phyloP scores from a whole-genome alignment of 306 rosid genomes.

The Cucurbita pepo region DNA sequence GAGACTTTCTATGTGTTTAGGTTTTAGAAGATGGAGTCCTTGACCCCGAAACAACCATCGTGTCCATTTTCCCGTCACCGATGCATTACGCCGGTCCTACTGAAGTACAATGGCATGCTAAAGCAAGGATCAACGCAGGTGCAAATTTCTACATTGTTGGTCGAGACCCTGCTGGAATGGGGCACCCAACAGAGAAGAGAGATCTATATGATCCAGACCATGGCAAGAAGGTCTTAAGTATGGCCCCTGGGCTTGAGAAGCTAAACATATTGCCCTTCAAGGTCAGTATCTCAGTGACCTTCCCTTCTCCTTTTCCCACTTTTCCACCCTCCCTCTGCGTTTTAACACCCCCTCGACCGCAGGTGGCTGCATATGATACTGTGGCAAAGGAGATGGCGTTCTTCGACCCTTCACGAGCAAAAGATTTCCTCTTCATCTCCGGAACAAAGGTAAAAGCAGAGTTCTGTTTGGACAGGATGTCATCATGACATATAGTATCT shows the following conservation, averaged over 20 bases:
- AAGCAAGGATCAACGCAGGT: slow-evolving; percentile 90
- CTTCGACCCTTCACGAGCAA: slow-evolving; percentile 69
- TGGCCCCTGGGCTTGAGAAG: slow-evolving; percentile 97
- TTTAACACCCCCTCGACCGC: slow-evolving; percentile 10
- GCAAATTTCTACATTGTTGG: slow-evolving; percentile 96
- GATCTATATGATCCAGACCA: slow-evolving; percentile 93
- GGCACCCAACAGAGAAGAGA: slow-evolving; percentile 88
- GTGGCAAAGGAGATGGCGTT: slow-evolving; percentile 74
- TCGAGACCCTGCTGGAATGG: slow-evolving; percentile 99
- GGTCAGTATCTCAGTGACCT: slow-evolving; percentile 22
- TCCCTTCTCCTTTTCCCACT: neutral
- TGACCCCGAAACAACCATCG: slow-evolving; percentile 86
- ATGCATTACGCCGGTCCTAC: slow-evolving; percentile 99
- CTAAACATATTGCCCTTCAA: slow-evolving; percentile 88
- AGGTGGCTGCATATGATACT: slow-evolving; percentile 97
- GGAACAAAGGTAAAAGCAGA: slow-evolving; percentile 68
- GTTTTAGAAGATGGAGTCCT: slow-evolving; percentile 92
- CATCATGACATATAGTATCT: neutral
- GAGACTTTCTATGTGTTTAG: slow-evolving; percentile 23
- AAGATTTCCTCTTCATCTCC: slow-evolving; percentile 89
- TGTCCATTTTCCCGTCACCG: slow-evolving; percentile 90
- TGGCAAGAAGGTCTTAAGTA: slow-evolving; percentile 84
- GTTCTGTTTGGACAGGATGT: neutral
- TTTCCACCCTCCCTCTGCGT: neutral
- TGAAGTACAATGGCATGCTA: slow-evolving; percentile 99